Percentiles rank a stretch among this genome's conserved stretches.
These are phyloP conservation scores for Moniliophthora roreri DNA, from an alignment of 1,284 basidiomycete species.

Conservation along the genomic window DNA sequence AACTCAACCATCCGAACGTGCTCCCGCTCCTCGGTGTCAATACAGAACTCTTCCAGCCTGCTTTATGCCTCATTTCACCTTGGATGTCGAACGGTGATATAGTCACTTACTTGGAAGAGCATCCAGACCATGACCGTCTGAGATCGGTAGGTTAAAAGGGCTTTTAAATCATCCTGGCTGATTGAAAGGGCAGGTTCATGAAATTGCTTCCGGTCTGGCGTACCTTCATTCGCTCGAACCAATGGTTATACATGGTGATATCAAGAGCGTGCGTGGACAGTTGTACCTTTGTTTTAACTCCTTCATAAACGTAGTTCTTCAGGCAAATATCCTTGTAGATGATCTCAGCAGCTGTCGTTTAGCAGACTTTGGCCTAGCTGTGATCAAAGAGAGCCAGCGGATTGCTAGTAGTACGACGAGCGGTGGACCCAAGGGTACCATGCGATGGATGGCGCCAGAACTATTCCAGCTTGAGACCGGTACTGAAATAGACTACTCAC, in stretches of 20 bases:
- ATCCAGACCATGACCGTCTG: constrained; percentile 10
- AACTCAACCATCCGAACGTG: constrained; percentile 13
- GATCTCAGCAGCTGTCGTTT: background rate
- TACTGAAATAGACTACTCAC: background rate
- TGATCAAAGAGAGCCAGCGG: too few relatives aligned
- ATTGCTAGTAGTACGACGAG: background rate
- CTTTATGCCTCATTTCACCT: constrained; percentile 14
- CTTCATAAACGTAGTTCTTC: too few relatives aligned
- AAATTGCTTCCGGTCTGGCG: background rate
- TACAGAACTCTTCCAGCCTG: constrained; percentile 1
- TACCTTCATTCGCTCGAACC: background rate
- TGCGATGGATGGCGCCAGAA: background rate
- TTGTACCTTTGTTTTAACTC: too few relatives aligned
- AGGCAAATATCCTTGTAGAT: constrained; percentile 2
- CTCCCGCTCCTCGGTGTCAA: constrained; percentile 15
- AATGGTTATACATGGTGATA: background rate
- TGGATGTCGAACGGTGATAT: constrained; percentile 15
- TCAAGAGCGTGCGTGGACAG: background rate
- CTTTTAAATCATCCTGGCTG: background rate
- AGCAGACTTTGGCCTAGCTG: background rate
- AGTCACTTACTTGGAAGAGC: constrained; percentile 6
- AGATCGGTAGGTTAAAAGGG: background rate
- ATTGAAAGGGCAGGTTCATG: background rate
- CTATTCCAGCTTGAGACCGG: background rate
- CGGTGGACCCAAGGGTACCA: background rate